phyloP scores from a whole-genome alignment of 2,329 filamentous ascomycete genomes.

The Clonostachys solani region DNA sequence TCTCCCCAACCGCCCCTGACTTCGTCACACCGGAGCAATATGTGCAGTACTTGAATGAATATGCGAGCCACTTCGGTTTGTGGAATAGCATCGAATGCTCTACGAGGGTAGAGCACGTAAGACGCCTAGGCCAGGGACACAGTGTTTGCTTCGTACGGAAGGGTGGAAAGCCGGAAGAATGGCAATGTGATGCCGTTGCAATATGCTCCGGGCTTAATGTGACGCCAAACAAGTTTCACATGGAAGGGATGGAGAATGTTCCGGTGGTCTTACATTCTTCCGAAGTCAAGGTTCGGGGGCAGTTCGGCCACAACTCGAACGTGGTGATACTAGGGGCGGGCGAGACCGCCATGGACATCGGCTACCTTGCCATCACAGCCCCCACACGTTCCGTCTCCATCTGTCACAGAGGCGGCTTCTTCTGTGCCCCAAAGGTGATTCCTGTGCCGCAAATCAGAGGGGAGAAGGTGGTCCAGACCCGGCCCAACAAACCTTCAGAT shows the following conservation, averaged over 20 bases:
- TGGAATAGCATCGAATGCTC: constrained; percentile 23
- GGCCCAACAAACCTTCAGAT: constrained; percentile 39
- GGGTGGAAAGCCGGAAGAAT: constrained; percentile 6
- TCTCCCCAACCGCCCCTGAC: constrained; percentile 27
- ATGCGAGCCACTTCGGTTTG: constrained; percentile 28
- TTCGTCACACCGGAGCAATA: constrained; percentile 32
- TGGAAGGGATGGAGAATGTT: constrained; percentile 27
- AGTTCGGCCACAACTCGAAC: constrained; percentile 30
- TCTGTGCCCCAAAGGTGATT: constrained; percentile 5
- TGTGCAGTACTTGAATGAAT: constrained; percentile 31
- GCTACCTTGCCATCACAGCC: constrained; percentile 34
- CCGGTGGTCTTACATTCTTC: constrained; percentile 35
- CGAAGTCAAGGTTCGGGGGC: constrained; percentile 28
- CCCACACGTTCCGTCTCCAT: constrained; percentile 30
- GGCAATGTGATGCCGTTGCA: constrained; percentile 35
- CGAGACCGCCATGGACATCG: constrained; percentile 37
- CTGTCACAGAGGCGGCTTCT: constrained; percentile 33
- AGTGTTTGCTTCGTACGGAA: not conserved
- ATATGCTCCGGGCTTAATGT: constrained; percentile 37
- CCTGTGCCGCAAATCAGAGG: not conserved
- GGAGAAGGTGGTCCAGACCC: not conserved
- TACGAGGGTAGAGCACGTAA: constrained; percentile 1
- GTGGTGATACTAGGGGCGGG: constrained; percentile 36
- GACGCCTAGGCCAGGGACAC: not conserved
- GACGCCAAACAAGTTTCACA: constrained; percentile 25